Conservation (phyloP, 2,329 filamentous ascomycete genomes). For the Eutypella sp. region DNA sequence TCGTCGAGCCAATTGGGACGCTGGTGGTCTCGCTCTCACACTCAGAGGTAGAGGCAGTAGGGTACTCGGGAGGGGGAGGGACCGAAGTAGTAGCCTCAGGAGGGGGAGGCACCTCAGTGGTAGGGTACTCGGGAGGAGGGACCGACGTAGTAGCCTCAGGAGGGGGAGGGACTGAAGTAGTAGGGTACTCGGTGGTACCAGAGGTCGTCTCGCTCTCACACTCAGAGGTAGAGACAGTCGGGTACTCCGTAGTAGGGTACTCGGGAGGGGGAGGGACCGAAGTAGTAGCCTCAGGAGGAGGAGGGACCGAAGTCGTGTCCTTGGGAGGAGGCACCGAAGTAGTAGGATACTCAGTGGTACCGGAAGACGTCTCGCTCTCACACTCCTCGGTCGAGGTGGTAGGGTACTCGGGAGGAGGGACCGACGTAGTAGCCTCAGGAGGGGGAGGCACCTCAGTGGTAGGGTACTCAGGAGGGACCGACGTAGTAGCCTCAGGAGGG, state of each 20-base stretch:
- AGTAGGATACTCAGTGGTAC: background rate
- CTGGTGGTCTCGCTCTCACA: background rate
- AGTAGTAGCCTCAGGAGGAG: background rate
- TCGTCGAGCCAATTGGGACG: background rate
- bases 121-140: conserved; percentile 7
- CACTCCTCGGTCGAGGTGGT: conserved; percentile 3
- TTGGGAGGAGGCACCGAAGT: conserved; percentile 1
- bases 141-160: conserved; percentile 7
- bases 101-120: conserved; percentile 1
- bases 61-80: background rate
- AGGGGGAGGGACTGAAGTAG: background rate
- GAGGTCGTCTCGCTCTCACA: too few species aligned
- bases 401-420: conserved; percentile 11
- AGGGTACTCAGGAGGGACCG: conserved; percentile 9
- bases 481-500: conserved; percentile 3
- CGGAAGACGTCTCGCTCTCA: background rate
- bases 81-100: background rate
- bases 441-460: conserved; percentile 4
- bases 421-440: conserved; percentile 7
- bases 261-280: background rate
- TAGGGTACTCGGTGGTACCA: background rate
- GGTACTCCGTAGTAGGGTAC: background rate
- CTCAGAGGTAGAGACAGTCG: background rate
- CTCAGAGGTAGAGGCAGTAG: background rate
- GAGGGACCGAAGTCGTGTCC: background rate